Base-by-base conservation (phyloP, 768 basidiomycete species). In the Amanita brunnescens region DNA sequence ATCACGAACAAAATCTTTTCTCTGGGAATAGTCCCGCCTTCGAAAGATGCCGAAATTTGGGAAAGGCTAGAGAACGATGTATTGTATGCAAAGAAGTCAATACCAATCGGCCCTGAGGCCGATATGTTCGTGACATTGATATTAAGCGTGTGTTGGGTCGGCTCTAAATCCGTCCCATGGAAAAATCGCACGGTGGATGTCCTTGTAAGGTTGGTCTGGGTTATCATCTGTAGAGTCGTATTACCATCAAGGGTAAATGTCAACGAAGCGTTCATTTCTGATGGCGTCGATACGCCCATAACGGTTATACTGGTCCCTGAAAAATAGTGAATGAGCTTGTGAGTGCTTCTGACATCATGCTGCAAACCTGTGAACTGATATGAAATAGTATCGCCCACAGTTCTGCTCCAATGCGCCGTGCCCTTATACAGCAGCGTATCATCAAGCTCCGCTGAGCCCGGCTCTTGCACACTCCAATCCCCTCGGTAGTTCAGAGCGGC, bases 81-180 rank as follows among this genome's bases (percentile, higher is more conserved):
- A 47, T 68, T 71, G 54, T 72, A 75, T 3, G 66, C 51, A 34
- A 75, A 59, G 45, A 70, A 70, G 58, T 74, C 71, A 57, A 74
- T 61, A 13, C 68, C 70, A 30, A 72, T 48, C 2, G 66, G 60
- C 48, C 65, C 59, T 13, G 61, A 55, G 0, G 60, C 50, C 29
- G 61, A 55, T 45, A 73, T 64, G 9, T 69, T 60, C 20, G 67
- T 70, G 40, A 73, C 55, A 54, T 69, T 70, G 54, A 74, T 57
- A 10, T 61, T 43, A 32, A 74, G 63, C 0, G 64, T 69, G 51
- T 74, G 72, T n/a, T 53, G 57, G 24, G 68, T 70, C 12, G 68
- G 59, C 21, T 61, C 45, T 4, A 72, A 55, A 35, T 68, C 65
- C 26, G 14, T 18, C 21, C 61, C 54, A 44, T 65, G 65, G 58